phyloP scores from a whole-genome alignment of 768 basidiomycete species.

The Mycena leptocephala region DNA sequence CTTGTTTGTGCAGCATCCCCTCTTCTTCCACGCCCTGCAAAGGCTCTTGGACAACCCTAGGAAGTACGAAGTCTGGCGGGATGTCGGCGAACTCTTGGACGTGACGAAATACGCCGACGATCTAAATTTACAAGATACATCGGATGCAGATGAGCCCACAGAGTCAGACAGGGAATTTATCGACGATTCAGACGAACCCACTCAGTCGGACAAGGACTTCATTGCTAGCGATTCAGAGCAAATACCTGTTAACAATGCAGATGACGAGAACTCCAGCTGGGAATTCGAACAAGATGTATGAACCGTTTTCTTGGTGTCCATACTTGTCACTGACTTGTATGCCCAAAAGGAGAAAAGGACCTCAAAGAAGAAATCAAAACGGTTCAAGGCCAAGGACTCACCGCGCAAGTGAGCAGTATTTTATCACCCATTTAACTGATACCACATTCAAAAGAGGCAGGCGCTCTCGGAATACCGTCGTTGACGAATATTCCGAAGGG shows the following conservation, averaged over 20 bases:
- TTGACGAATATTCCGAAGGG: not conserved
- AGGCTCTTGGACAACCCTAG: constrained; percentile 14
- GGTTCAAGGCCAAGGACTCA: not conserved
- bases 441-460: too few relatives aligned
- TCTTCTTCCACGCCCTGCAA: constrained; percentile 20
- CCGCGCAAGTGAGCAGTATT: not conserved
- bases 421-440: too few relatives aligned
- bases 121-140: not conserved
- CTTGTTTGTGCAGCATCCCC: not conserved
- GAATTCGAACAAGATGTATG: not conserved
- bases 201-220: not conserved
- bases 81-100: constrained; percentile 16
- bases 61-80: not conserved
- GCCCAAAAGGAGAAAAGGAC: too few relatives aligned
- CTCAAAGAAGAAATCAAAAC: not conserved
- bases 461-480: too few relatives aligned
- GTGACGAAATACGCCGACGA: constrained; percentile 13
- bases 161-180: not conserved
- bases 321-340: too few relatives aligned
- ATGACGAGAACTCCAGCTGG: not conserved
- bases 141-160: too few relatives aligned
- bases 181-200: not conserved
- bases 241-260: not conserved
- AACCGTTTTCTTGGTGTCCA: too few relatives aligned
- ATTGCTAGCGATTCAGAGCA: too few relatives aligned